These are phyloP conservation scores for Penicillium sp. DNA, from an alignment of 2,329 filamentous ascomycete genomes.

Conservation along the genomic window DNA sequence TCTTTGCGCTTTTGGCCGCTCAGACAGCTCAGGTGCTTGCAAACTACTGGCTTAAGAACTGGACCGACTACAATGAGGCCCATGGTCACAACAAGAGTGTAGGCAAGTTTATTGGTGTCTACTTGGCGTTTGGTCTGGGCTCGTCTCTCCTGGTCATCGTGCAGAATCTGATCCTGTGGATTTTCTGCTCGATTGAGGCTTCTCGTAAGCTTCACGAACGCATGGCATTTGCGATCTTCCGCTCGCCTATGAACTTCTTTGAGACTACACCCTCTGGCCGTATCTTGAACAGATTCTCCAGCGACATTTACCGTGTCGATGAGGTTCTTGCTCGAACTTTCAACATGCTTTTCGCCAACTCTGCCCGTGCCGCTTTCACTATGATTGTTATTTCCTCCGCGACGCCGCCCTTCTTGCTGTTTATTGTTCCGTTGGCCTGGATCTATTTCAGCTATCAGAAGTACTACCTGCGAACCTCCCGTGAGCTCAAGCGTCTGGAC, in stretches of 20 bases:
- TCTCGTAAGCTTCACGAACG: conserved; percentile 94
- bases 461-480: conserved; percentile 94
- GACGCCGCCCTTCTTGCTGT: conserved; percentile 76
- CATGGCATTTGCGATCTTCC: conserved; percentile 97
- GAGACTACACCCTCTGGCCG: conserved; percentile 96
- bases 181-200: conserved; percentile 99
- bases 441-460: conserved; percentile 93
- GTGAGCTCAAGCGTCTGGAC: conserved; percentile 93
- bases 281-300: conserved; percentile 95
- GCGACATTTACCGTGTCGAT: conserved; percentile 70
- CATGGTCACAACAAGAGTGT: conserved; percentile 72
- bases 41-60: conserved; percentile 90
- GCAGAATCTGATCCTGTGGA: conserved; percentile 95
- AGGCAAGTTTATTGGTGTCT: conserved; percentile 90
- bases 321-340: conserved; percentile 95
- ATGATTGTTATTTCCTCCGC: conserved; percentile 80
- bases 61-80: conserved; percentile 78
- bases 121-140: conserved; percentile 92
- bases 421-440: conserved; percentile 78
- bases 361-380: conserved; percentile 77
- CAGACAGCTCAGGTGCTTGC: conserved; percentile 83
- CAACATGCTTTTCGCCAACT: conserved; percentile 90
- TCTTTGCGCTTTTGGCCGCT: conserved; percentile 73
- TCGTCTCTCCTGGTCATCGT: conserved; percentile 81
- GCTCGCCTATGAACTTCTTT: conserved; percentile 98